Base-by-base conservation (phyloP, 768 basidiomycete genomes). In the Mycena filopes region DNA sequence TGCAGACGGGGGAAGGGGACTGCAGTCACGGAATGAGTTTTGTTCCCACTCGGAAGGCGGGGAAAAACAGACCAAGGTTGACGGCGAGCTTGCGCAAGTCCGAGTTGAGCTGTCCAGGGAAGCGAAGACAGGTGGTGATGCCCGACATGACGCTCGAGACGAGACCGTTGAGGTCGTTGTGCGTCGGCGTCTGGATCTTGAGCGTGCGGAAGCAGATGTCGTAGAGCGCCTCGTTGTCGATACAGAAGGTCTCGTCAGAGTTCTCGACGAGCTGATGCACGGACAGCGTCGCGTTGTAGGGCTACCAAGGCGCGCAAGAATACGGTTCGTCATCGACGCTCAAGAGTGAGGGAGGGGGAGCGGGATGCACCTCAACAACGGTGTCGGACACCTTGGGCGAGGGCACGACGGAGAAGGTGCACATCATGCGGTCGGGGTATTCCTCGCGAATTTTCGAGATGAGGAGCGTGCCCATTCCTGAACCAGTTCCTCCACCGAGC, bases 391-490 rank as follows among this genome's bases (percentile, higher is more conserved):
- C 96, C 79, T 97, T 97, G 60, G 97, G 96, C 78, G 89, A 91
- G 29, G 97, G 97, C n/a, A 99, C 94, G 73, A 99, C 97, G 62
- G 97, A 99, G 85, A 96, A 99, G 65, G 98, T 99, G 79, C 94
- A 95, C 97, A 99, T 98, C 97, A 99, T 99, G 62, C 98, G 87
- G 80, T 99, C 98, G 68, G 98, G 98, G 82, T 94, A 99, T 78
- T 99, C 97, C 80, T 98, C 96, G 67, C 97, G 89, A 77, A 99
- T 98, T 85, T 99, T 99, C 69, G 96, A 98, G 78, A 99, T 96
- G 68, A 99, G 82, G 56, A 99, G 92, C 38, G 98, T 98, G 80
- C 98, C 98, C 96, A 99, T 98, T 81, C 98, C 98, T 71, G 98
- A 94, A 83, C 98, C 98, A 71, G 98, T 99, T 80, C 97, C 98